Conservation (phyloP, 202 grass and related monocot genomes). For the Eragrostis tef region DNA sequence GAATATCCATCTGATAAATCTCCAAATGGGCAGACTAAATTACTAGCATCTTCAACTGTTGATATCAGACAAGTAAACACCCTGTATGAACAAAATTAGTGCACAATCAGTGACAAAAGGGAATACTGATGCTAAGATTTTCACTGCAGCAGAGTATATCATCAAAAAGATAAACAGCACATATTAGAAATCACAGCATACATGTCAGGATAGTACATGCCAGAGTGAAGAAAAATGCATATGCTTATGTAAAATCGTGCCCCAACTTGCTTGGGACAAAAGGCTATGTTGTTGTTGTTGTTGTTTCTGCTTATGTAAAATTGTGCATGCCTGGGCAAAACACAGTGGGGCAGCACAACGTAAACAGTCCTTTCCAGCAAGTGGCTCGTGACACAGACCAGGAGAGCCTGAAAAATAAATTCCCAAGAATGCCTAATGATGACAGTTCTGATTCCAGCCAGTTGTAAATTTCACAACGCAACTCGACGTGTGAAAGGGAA, state of each 20-base stretch:
- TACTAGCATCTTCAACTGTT: conserved; percentile 50
- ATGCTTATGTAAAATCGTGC: conserved; percentile 25
- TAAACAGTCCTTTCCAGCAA: conserved; percentile 24
- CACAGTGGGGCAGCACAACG: conserved; percentile 10
- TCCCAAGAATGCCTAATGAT: conserved; percentile 32
- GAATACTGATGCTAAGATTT: neutral
- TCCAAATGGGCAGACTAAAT: conserved; percentile 30
- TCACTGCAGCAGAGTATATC: conserved; percentile 18
- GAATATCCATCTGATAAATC: conserved; percentile 56
- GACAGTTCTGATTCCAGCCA: conserved; percentile 44
- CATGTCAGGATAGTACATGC: neutral
- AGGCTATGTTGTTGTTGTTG: too few relatives aligned
- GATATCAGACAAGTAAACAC: conserved; percentile 8
- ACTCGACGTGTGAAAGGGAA: neutral
- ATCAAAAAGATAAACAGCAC: conserved; percentile 26
- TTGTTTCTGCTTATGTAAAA: conserved; percentile 40
- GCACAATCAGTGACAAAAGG: conserved; percentile 34
- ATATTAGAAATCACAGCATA: conserved; percentile 22
- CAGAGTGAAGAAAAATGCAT: conserved; percentile 21
- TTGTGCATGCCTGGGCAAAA: conserved; percentile 12
- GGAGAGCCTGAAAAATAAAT: conserved; percentile 27
- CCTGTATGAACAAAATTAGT: conserved; percentile 35
- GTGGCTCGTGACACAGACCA: conserved; percentile 22
- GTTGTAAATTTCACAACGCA: neutral
- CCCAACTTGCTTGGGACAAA: too few relatives aligned